Percentiles rank a stretch among this genome's conserved stretches.
phyloP scores from a whole-genome alignment of 1,284 basidiomycete species.

The Cutaneotrichosporon sp. region DNA sequence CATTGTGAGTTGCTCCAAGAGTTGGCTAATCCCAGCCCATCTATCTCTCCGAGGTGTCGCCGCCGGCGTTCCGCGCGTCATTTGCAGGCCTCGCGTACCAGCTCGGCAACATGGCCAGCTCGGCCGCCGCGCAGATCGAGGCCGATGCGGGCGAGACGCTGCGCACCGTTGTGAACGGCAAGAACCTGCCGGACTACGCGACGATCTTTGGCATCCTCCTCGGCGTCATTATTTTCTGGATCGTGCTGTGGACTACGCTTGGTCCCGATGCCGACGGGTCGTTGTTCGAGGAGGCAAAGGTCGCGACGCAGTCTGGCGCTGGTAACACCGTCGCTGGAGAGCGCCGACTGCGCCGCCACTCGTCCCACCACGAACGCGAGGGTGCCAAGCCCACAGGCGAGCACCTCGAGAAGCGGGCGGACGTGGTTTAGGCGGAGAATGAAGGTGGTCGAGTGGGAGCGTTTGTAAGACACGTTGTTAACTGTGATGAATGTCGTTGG shows the following conservation, averaged over 20 bases:
- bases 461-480: no score
- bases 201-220: conserved; percentile 84
- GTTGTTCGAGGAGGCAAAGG: conserved; percentile 78
- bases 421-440: background rate
- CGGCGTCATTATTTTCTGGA: conserved; percentile 57
- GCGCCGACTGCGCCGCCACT: background rate
- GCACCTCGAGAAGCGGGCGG: background rate
- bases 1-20: conserved; percentile 37
- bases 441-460: no score
- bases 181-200: conserved; percentile 74
- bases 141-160: conserved; percentile 62
- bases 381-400: background rate
- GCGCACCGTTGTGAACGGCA: conserved; percentile 40
- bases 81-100: conserved; percentile 90
- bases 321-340: conserved; percentile 46
- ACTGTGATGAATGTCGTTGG: no score
- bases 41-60: conserved; percentile 79
- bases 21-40: conserved; percentile 56
- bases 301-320: conserved; percentile 74
- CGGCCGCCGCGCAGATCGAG: conserved; percentile 89
- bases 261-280: conserved; percentile 64
- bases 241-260: conserved; percentile 55
- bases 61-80: conserved; percentile 82
- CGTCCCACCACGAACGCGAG: background rate
- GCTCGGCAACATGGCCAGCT: conserved; percentile 70